Conservation (phyloP, 2,329 filamentous ascomycete species). For the Dryadomyces quercus-mongolicae region DNA sequence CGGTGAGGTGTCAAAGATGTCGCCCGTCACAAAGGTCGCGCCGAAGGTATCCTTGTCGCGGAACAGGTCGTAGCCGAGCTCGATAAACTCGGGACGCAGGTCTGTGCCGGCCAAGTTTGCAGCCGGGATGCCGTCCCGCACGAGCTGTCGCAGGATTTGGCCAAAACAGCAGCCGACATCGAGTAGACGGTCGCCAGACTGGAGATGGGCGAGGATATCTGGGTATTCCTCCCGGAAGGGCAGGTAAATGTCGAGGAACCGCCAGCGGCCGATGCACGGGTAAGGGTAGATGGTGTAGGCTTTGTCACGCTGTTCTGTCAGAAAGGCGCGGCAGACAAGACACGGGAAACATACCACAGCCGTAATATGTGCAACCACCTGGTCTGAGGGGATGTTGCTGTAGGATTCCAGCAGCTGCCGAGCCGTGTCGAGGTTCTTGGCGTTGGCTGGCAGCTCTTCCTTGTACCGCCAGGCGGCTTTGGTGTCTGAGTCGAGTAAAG, state of each 20-base stretch:
- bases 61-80: constrained; percentile 23
- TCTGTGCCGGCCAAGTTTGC: constrained; percentile 26
- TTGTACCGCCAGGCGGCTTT: constrained; percentile 2
- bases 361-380: constrained; percentile 14
- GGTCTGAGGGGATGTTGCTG: constrained; percentile 12
- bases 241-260: constrained; percentile 25
- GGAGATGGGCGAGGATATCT: constrained; percentile 16
- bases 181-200: constrained; percentile 18
- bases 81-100: constrained; percentile 20
- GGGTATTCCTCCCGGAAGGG: constrained; percentile 18
- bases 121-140: constrained; percentile 24
- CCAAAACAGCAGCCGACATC: constrained; percentile 33
- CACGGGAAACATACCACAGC: constrained; percentile 8
- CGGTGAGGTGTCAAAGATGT: constrained; percentile 15
- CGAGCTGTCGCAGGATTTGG: constrained; percentile 30
- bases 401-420: constrained; percentile 14
- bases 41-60: constrained; percentile 15
- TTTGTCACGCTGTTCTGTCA: constrained; percentile 18
- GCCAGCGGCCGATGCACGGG: constrained; percentile 26
- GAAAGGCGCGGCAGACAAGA: neutral
- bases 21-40: constrained; percentile 13
- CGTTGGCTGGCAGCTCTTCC: constrained; percentile 6
- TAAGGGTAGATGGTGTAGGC: constrained; percentile 25
- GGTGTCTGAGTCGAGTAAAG: neutral
- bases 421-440: constrained; percentile 6